These are phyloP conservation scores for Cordia subcordata DNA, from an alignment of 257 asterid genomes.

Conservation along the genomic window DNA sequence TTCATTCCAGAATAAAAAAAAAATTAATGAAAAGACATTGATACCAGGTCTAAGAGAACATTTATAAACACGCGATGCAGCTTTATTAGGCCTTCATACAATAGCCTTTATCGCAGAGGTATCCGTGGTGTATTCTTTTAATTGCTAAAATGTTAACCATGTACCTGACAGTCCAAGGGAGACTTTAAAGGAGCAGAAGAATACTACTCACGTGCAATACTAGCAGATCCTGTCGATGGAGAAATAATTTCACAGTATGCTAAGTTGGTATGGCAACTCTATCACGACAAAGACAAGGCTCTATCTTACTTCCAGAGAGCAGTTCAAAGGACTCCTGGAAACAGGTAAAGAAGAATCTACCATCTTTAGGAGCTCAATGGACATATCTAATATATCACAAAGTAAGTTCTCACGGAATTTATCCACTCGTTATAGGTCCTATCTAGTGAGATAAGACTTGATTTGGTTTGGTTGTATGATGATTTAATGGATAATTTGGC, in stretches of 20 bases:
- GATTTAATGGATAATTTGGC: too few species aligned
- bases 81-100: too few species aligned
- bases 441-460: too few species aligned
- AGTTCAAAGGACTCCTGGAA: slow-evolving; percentile 50
- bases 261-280: slow-evolving; percentile 60
- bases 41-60: too few species aligned
- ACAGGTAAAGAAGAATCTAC: slow-evolving; percentile 43
- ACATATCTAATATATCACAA: background rate
- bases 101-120: too few species aligned
- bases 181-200: slow-evolving; percentile 74
- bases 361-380: background rate
- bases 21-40: too few species aligned
- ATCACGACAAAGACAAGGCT: slow-evolving; percentile 52
- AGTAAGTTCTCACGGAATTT: background rate
- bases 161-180: slow-evolving; percentile 48
- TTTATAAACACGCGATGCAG: too few species aligned
- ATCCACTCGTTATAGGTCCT: too few species aligned
- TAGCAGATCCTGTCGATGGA: slow-evolving; percentile 60
- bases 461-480: too few species aligned
- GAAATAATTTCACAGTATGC: slow-evolving; percentile 57
- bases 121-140: too few species aligned
- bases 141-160: background rate
- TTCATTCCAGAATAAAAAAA: too few species aligned
- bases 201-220: slow-evolving; percentile 52
- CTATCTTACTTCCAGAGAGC: slow-evolving; percentile 58